A percentile compares a stretch with the other conserved stretches of the same genome.
These are phyloP conservation scores for Eremochloa ophiuroides DNA, from an alignment of 176 grass and related monocot species.

Conservation along the genomic window DNA sequence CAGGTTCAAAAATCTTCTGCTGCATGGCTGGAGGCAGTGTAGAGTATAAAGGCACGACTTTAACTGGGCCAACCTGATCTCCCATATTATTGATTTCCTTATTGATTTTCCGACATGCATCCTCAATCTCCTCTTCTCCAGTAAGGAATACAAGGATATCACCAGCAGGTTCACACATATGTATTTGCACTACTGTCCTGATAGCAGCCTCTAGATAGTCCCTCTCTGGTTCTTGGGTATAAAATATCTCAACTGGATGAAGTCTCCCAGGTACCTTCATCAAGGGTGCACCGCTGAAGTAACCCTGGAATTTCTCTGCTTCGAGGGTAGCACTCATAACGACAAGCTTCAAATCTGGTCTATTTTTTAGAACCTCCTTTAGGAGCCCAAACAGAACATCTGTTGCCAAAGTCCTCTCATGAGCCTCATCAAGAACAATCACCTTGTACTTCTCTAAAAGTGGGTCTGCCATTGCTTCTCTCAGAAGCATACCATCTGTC, in stretches of 20 bases:
- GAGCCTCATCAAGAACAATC: conserved; percentile 95
- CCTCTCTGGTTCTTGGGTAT: conserved; percentile 94
- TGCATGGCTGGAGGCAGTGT: conserved; percentile 82
- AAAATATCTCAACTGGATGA: conserved; percentile 97
- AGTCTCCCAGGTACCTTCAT: conserved; percentile 91
- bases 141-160: conserved; percentile 99
- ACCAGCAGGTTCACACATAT: conserved; percentile 73
- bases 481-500: conserved; percentile 99
- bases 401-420: conserved; percentile 88
- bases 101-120: conserved; percentile 91
- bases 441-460: conserved; percentile 95
- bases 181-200: conserved; percentile 90
- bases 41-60: conserved; percentile 88
- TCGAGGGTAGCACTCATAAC: conserved; percentile 98
- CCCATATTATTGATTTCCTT: conserved; percentile 94
- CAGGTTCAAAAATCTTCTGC: conserved; percentile 97
- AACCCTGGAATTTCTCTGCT: conserved; percentile 89
- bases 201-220: conserved; percentile 95
- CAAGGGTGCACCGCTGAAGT: conserved; percentile 74
- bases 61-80: conserved; percentile 94
- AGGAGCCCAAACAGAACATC: conserved; percentile 96
- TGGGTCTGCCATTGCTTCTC: conserved; percentile 99
- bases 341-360: conserved; percentile 81
- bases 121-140: conserved; percentile 99
- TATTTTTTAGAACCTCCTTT: conserved; percentile 88